phyloP scores from a whole-genome alignment of 129 eudicot genomes.

The Chrysanthemum lavandulifolium region DNA sequence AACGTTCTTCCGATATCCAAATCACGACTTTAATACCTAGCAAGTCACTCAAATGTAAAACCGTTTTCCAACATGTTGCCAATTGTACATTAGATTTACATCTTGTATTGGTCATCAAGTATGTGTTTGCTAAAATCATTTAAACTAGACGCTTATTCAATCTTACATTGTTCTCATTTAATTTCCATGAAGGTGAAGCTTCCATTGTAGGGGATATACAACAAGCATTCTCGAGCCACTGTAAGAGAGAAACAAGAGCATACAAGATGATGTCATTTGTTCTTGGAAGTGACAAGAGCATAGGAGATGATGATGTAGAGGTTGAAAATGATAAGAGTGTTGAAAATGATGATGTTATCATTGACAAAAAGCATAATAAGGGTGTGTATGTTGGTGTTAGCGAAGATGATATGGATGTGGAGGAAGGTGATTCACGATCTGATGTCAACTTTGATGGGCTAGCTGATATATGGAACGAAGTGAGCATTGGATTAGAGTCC shows the following conservation, averaged over 20 bases:
- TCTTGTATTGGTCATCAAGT: neutral
- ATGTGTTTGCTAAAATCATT: neutral
- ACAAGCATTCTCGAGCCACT: slow-evolving; percentile 26
- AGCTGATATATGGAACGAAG: slow-evolving; percentile 77
- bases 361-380: slow-evolving; percentile 28
- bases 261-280: neutral
- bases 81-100: too few relatives aligned
- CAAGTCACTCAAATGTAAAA: too few relatives aligned
- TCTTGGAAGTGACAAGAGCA: neutral
- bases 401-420: slow-evolving; percentile 38
- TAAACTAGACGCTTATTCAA: neutral
- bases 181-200: slow-evolving; percentile 21
- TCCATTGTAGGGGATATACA: slow-evolving; percentile 18
- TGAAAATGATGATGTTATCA: slow-evolving; percentile 34
- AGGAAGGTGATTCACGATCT: slow-evolving; percentile 31
- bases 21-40: neutral
- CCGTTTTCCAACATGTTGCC: too few relatives aligned
- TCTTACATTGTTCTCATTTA: slow-evolving; percentile 20
- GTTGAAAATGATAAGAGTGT: neutral
- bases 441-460: slow-evolving; percentile 46
- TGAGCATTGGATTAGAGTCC: slow-evolving; percentile 63
- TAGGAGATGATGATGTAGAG: neutral
- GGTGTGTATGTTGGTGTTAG: slow-evolving; percentile 51
- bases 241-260: slow-evolving; percentile 14
- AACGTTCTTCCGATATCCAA: neutral